Conservation (phyloP, 129 eudicot species). For the Lactuca sativa region DNA sequence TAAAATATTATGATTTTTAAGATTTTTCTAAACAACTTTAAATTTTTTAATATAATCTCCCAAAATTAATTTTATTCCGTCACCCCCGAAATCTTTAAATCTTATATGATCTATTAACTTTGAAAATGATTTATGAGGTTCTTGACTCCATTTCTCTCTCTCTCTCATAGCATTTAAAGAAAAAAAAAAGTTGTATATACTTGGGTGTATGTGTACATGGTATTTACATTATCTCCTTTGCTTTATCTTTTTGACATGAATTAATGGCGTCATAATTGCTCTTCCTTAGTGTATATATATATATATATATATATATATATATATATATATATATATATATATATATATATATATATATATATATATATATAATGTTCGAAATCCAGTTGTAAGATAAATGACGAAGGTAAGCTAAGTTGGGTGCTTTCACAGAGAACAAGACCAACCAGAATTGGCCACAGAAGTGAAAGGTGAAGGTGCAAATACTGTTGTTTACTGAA, state of each 20-base stretch:
- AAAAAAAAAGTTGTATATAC: constrained; percentile 3
- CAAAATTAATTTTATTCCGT: no score
- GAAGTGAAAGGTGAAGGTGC: constrained; percentile 21
- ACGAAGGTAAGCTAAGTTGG: constrained; percentile 1
- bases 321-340: not conserved
- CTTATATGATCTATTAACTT: no score
- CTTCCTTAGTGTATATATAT: constrained; percentile 1
- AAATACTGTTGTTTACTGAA: constrained; percentile 14
- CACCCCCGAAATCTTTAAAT: no score
- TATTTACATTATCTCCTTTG: constrained; percentile 9
- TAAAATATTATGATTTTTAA: no score
- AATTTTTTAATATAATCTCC: no score
- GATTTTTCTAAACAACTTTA: no score
- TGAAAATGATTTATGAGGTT: no score
- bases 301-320: not conserved
- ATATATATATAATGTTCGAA: not conserved
- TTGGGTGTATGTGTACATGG: constrained; percentile 9
- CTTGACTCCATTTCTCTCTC: no score
- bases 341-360: constrained; percentile 11
- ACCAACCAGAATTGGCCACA: constrained; percentile 65
- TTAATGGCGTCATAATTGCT: constrained; percentile 27
- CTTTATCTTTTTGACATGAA: constrained; percentile 5
- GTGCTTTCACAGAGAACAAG: constrained; percentile 47
- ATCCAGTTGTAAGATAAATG: constrained; percentile 6
- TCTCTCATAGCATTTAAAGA: not conserved